Evolutionary conservation across 202 grass and related monocot species (phyloP).

Genomic region (Saccharum hybrid): DNA sequence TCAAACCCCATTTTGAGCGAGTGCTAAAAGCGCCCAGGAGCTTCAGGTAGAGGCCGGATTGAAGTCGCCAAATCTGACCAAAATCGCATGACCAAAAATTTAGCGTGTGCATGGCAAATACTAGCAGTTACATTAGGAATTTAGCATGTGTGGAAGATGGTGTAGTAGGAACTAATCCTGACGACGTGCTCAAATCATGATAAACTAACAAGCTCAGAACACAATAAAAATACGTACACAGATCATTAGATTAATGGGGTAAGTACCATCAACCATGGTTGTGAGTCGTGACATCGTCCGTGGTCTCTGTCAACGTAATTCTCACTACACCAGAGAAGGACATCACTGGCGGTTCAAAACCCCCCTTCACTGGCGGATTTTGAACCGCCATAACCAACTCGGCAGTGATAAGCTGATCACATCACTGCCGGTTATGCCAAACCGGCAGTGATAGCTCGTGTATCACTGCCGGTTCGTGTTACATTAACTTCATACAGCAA

Average conservation of each 20-base stretch:
- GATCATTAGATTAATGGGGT: background rate
- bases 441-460: too few relatives aligned
- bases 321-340: too few relatives aligned
- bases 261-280: background rate
- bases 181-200: slow-evolving; percentile 1
- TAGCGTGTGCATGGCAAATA: background rate
- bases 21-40: slow-evolving; percentile 9
- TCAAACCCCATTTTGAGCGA: background rate
- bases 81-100: background rate
- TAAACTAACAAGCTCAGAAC: background rate
- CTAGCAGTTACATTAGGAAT: background rate
- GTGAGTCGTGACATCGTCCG: background rate
- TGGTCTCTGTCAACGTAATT: slow-evolving; percentile 23
- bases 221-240: background rate
- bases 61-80: background rate
- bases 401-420: too few relatives aligned
- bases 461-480: too few relatives aligned
- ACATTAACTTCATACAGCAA: too few relatives aligned
- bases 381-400: too few relatives aligned
- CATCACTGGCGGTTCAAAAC: too few relatives aligned
- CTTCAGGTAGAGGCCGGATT: slow-evolving; percentile 5
- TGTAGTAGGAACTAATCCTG: background rate
- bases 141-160: background rate
- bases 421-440: too few relatives aligned
- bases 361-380: too few relatives aligned